A percentile compares a stretch with the other conserved stretches of the same genome.
phyloP scores from a whole-genome alignment of 1,284 basidiomycete genomes.

The Blastosporella zonata region DNA sequence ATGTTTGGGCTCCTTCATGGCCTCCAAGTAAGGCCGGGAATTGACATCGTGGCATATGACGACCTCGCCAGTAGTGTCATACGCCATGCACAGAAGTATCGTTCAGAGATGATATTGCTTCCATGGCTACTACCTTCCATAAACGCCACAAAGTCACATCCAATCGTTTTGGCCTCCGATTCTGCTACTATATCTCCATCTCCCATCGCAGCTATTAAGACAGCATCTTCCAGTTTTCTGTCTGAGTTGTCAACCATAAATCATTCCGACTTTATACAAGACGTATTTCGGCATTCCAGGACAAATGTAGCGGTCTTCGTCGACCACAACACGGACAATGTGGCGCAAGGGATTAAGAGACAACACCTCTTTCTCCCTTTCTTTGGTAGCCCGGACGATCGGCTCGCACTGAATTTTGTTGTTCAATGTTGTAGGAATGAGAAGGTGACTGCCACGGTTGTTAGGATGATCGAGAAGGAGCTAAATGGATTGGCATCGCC shows the following conservation, averaged over 20 bases:
- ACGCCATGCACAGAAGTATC: conserved; percentile 57
- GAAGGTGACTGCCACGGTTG: conserved; percentile 68
- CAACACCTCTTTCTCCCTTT: conserved; percentile 88
- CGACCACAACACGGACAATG: conserved; percentile 47
- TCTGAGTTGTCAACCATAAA: conserved; percentile 28
- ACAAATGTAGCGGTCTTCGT: conserved; percentile 80
- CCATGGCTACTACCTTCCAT: conserved; percentile 64
- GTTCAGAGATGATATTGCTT: conserved; percentile 76
- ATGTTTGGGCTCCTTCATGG: conserved; percentile 80
- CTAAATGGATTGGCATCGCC: conserved; percentile 13
- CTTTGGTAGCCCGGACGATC: conserved; percentile 93
- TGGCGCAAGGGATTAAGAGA: conserved; percentile 20
- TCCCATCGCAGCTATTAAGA: not conserved
- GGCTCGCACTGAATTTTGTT: conserved; percentile 81
- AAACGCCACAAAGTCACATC: not conserved
- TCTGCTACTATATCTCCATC: not conserved
- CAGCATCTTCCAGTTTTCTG: not conserved
- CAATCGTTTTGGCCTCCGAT: not conserved
- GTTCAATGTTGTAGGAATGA: conserved; percentile 75
- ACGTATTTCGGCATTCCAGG: conserved; percentile 69
- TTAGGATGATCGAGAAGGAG: conserved; percentile 53
- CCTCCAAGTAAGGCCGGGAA: conserved; percentile 61
- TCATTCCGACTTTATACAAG: conserved; percentile 80
- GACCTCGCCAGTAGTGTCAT: conserved; percentile 68
- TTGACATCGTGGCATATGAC: conserved; percentile 68